A percentile compares a stretch with the other conserved stretches of the same genome.
Evolutionary conservation across 2,329 filamentous ascomycete genomes (phyloP).

Genomic region (Penicillium sp.): DNA sequence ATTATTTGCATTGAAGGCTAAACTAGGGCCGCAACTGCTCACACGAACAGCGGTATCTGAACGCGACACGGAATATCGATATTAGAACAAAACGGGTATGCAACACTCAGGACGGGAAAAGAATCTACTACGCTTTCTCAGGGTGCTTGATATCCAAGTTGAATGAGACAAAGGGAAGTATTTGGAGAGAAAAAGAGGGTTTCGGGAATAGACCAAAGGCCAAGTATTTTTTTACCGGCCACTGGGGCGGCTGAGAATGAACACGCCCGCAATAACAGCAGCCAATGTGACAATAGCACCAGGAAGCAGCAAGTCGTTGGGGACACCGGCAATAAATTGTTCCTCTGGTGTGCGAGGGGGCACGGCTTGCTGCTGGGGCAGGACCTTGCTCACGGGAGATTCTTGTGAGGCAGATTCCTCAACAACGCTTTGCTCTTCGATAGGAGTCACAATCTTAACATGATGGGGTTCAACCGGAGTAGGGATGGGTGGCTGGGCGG

Average conservation of each 20-base stretch:
- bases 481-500: conserved; percentile 79
- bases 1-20: conserved; percentile 33
- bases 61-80: conserved; percentile 26
- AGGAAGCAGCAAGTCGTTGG: conserved; percentile 89
- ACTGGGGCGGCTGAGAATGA: conserved; percentile 73
- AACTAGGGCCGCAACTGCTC: conserved; percentile 23
- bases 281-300: conserved; percentile 95
- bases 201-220: conserved; percentile 8
- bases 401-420: conserved; percentile 58
- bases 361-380: conserved; percentile 39
- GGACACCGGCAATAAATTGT: conserved; percentile 84
- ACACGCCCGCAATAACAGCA: conserved; percentile 89
- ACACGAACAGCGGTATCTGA: conserved; percentile 28
- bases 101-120: conserved; percentile 11
- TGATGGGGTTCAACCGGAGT: conserved; percentile 62
- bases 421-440: conserved; percentile 39
- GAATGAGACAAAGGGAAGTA: conserved; percentile 7
- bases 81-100: conserved; percentile 27
- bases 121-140: conserved; percentile 5
- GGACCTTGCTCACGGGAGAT: conserved; percentile 41
- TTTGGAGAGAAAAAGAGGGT: conserved; percentile 10
- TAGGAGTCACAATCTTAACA: conserved; percentile 52
- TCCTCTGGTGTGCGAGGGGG: conserved; percentile 60
- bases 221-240: conserved; percentile 39
- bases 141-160: background rate